Conservation (phyloP, 495 filamentous ascomycete genomes). For the Haplographium delicatum region DNA sequence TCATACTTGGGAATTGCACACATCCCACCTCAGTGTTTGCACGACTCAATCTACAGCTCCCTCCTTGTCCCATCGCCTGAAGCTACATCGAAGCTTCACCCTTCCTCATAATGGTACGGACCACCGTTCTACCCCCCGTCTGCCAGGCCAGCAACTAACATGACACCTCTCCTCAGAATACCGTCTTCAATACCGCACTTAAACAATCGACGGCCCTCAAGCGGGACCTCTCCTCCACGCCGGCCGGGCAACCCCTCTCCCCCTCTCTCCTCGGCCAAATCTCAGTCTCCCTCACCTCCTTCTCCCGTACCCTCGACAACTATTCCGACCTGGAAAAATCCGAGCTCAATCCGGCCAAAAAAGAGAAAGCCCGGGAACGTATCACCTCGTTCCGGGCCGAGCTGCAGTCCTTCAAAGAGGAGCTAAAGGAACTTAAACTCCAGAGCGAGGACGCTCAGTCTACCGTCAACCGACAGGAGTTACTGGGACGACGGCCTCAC, state of each 20-base stretch:
- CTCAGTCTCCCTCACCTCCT: slow-evolving; percentile 79
- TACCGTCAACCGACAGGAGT: slow-evolving; percentile 69
- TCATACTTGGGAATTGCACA: too few relatives aligned
- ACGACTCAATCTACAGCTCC: too few relatives aligned
- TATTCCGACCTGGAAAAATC: slow-evolving; percentile 81
- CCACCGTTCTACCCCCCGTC: neutral
- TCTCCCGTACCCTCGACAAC: slow-evolving; percentile 88
- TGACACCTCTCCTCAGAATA: slow-evolving; percentile 56
- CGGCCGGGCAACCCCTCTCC: slow-evolving; percentile 51
- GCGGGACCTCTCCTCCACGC: slow-evolving; percentile 60
- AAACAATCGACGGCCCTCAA: slow-evolving; percentile 88
- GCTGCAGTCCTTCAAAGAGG: slow-evolving; percentile 68
- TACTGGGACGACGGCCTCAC: slow-evolving; percentile 87
- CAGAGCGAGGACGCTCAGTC: slow-evolving; percentile 71
- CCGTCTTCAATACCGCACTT: slow-evolving; percentile 90
- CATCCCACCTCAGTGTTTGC: too few relatives aligned
- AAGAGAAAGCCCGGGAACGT: slow-evolving; percentile 83
- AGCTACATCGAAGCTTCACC: neutral
- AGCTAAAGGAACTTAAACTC: slow-evolving; percentile 70
- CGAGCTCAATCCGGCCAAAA: slow-evolving; percentile 80
- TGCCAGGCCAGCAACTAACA: slow-evolving; percentile 4
- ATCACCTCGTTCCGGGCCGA: slow-evolving; percentile 82
- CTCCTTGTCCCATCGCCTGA: neutral
- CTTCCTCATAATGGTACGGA: neutral
- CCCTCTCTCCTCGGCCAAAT: slow-evolving; percentile 65